Evolutionary conservation across 129 eudicot species (phyloP), one percentile per base, ranked within the genome.

Genomic region (Escallonia herrerae): DNA sequence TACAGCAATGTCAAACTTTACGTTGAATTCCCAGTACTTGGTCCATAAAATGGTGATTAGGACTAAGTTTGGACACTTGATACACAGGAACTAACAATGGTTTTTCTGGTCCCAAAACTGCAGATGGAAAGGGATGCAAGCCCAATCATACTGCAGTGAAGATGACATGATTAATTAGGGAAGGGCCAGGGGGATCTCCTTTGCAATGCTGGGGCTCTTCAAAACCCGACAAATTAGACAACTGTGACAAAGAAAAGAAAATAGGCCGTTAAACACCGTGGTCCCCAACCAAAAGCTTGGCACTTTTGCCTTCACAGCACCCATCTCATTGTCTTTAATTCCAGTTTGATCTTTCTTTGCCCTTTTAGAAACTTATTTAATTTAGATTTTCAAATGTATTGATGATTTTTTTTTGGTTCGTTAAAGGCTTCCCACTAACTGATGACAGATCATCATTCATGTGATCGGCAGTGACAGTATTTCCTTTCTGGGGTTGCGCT

Each of bases 401-500:
- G 43, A 65, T 57, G n/a, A n/a, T n/a, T n/a, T 56, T 63, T 72
- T 68, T 63, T n/a, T 80, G 51, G 64, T 68, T 76, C 56, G 62
- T 45, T 70, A 62, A 76, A 79, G 88, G 74, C 56, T 72, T 79
- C 84, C 83, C 76, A 81, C 80, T 68, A 66, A 76, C 68, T 76
- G 72, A 75, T 83, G 95, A 87, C 95, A 87, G 97, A 68, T 90
- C 75, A 90, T 80, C 81, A 74, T 74, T 22, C 91, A 86, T 79
- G 86, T 80, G 84, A 75, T 73, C 79, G 73, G 49, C 71, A 78
- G 72, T 66, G 69, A 72, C 78, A 76, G 68, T 58, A 69, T 57
- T 40, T 72, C 76, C 44, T 62, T 11, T 67, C 60, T 67, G 66
- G 73, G 53, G 45, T 68, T 72, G 47, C 63, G 61, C 10, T 33